These are phyloP conservation scores for Apiospora malaysiana DNA, from an alignment of 2,329 filamentous ascomycete genomes.

Conservation along the genomic window DNA sequence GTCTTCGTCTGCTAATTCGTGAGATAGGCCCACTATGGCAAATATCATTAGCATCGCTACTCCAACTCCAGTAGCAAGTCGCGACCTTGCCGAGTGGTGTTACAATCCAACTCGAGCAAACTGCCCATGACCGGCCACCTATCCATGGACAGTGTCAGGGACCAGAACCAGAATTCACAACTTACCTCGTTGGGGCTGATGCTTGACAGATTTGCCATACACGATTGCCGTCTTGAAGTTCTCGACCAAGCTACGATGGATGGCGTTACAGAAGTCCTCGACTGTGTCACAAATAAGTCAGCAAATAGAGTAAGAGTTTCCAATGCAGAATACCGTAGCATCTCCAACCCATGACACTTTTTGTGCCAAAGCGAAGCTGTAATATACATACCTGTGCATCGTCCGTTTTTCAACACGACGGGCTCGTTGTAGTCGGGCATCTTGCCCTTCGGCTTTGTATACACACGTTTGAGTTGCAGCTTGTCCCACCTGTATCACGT, in stretches of 20 bases:
- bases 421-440: conserved; percentile 90
- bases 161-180: neutral
- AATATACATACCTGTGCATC: conserved; percentile 63
- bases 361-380: neutral
- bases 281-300: conserved; percentile 49
- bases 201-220: conserved; percentile 97
- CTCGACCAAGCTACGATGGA: conserved; percentile 94
- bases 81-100: neutral
- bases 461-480: conserved; percentile 86
- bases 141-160: neutral
- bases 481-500: conserved; percentile 77
- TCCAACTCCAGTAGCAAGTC: conserved; percentile 12
- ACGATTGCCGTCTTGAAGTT: conserved; percentile 96
- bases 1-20: conserved; percentile 95
- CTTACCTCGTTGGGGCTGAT: conserved; percentile 81
- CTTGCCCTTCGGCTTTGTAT: conserved; percentile 97
- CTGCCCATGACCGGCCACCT: neutral
- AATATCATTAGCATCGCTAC: conserved; percentile 15
- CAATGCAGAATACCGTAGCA: neutral
- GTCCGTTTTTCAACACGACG: conserved; percentile 82
- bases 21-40: conserved; percentile 73
- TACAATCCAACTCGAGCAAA: conserved; percentile 15
- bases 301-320: neutral
- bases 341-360: neutral
- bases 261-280: conserved; percentile 97